Percentiles rank a stretch among this genome's conserved stretches.
These are phyloP conservation scores for Nemania sp. DNA, from an alignment of 2,329 filamentous ascomycete species.

Conservation along the genomic window DNA sequence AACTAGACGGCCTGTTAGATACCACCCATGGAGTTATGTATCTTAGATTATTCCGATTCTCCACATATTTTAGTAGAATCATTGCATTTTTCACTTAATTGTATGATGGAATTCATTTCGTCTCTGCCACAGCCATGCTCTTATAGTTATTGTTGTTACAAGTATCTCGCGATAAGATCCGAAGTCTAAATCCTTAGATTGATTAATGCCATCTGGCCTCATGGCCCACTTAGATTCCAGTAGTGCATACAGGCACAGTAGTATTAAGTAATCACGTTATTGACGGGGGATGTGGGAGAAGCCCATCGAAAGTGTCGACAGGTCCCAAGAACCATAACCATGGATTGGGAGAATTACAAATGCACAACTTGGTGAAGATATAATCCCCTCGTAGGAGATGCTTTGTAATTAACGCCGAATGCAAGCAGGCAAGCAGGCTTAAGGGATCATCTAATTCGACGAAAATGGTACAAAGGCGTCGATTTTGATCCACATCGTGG, in stretches of 20 bases:
- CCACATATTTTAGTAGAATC: not conserved
- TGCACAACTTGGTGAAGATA: not conserved
- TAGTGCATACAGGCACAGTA: no score
- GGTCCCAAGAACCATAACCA: not conserved
- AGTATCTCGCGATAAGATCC: not conserved
- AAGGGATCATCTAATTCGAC: no score
- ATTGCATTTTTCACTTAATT: not conserved
- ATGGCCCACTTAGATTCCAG: no score
- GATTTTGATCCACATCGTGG: not conserved
- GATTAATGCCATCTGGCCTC: no score
- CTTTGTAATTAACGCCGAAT: slow-evolving; percentile 31
- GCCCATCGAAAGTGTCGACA: not conserved
- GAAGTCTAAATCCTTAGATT: no score
- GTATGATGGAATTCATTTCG: not conserved
- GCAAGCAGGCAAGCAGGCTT: no score
- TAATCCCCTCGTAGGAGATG: not conserved
- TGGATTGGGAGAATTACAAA: not conserved
- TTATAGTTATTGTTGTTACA: not conserved
- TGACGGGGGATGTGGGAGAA: not conserved
- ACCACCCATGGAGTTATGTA: slow-evolving; percentile 47
- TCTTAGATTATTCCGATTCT: slow-evolving; percentile 20
- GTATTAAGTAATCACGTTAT: no score
- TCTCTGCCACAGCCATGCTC: not conserved
- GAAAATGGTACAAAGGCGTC: not conserved
- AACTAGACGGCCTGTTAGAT: slow-evolving; percentile 50